Base-by-base conservation (phyloP, 768 basidiomycete genomes). In the Phylloporus arenicola region DNA sequence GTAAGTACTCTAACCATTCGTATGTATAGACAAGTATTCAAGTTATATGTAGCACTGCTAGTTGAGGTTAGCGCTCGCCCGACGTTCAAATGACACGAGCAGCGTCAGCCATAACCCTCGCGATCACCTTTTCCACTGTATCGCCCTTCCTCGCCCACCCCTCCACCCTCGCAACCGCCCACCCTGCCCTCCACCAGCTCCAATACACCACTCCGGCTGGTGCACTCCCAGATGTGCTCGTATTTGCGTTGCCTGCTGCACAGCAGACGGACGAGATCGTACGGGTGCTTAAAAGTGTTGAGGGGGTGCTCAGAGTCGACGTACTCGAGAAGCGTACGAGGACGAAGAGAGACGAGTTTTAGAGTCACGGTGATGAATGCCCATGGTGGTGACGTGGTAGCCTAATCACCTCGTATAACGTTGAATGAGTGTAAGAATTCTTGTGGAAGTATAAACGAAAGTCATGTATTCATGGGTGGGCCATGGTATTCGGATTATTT, bases 331-430 rank as follows among this genome's bases (percentile, higher is more conserved):
- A 43, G 13, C 63, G 57, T 22, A 53, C 9, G 52, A 54, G 64
- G 42, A 22, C 22, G n/a, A 64, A 64, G 44, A 59, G 63, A 46
- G 59, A 65, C 24, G 64, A 65, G 16, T 57, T 65, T 48, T 64
- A 58, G 42, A n/a, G 47, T 33, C 12, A 5, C 31, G 14, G 2
- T 29, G 8, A 29, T 29, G 4, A 25, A 25, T 25, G 25, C 7
- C 25, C 27, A 5, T 29, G 8, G 27, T 10, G 9, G 8, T 8
- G 27, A 8, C 24, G 24, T 24, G 24, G 24, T 24, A 24, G 24
- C 24, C 24, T 24, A 30, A n/a, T n/a, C n/a, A n/a, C n/a, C n/a
- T n/a, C n/a, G n/a, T n/a, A n/a, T n/a, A n/a, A n/a, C n/a, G n/a
- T n/a, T n/a, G n/a, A n/a, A n/a, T n/a, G n/a, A n/a, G n/a, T n/a